Evolutionary conservation across 257 asterid genomes (phyloP).

Genomic region (Nicotiana knightiana): DNA sequence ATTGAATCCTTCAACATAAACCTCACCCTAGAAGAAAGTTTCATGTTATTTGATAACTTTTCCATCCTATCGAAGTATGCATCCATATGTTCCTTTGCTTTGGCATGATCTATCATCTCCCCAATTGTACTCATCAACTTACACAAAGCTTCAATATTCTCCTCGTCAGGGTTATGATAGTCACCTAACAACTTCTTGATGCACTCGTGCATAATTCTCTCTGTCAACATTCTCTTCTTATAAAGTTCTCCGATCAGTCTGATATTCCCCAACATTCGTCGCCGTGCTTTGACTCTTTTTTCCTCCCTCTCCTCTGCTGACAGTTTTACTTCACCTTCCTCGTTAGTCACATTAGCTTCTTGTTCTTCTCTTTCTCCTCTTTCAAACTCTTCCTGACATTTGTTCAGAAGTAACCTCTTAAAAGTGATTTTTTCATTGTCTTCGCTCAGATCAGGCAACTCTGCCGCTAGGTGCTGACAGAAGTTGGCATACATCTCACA

Average conservation of each 20-base stretch:
- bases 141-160: conserved; percentile 86
- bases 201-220: conserved; percentile 93
- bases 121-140: conserved; percentile 98
- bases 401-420: conserved; percentile 80
- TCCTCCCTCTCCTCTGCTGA: conserved; percentile 85
- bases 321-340: conserved; percentile 69
- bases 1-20: conserved; percentile 89
- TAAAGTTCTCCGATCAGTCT: conserved; percentile 89
- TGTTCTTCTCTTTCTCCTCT: conserved; percentile 87
- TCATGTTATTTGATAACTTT: conserved; percentile 63
- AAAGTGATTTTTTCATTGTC: conserved; percentile 65
- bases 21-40: conserved; percentile 82
- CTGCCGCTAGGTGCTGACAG: conserved; percentile 72
- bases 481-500: conserved; percentile 98
- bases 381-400: conserved; percentile 96
- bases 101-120: conserved; percentile 81
- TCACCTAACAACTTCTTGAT: conserved; percentile 73
- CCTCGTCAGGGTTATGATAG: conserved; percentile 76
- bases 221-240: conserved; percentile 95
- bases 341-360: conserved; percentile 78
- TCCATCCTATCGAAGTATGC: conserved; percentile 54
- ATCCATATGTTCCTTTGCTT: conserved; percentile 78
- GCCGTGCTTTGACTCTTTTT: conserved; percentile 58
- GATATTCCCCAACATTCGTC: conserved; percentile 90
- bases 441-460: conserved; percentile 69